Evolutionary conservation across 2,329 filamentous ascomycete genomes (phyloP), one percentile per base, ranked within the genome.

Genomic region (Pseudogymnoascus sp.): DNA sequence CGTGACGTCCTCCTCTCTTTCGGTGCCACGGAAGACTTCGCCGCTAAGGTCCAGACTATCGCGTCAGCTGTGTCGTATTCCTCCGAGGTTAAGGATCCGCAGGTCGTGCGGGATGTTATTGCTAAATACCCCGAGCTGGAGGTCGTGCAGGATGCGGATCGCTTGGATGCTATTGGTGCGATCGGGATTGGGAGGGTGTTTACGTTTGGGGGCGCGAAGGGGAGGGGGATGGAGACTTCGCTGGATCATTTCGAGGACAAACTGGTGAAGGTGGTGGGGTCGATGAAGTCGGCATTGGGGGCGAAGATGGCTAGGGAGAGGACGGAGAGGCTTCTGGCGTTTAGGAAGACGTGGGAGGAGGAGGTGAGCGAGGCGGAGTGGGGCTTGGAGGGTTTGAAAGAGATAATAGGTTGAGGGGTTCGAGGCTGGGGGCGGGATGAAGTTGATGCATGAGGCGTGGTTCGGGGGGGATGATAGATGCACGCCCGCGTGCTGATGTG

Each of bases 81-180:
- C 2, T 82, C 83, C 67, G 93, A 97, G 75, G 78, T 84, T 59
- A 84, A 83, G 69, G 80, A 92, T 70, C 87, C 88, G 0, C 76
- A 75, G 5, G 75, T 77, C 11, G 86, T 91, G 7, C 75, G 75
- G n/a, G 75, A 77, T 1, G 78, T 93, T n/a, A 78, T 96, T n/a
- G 73, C 72, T 5, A 71, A 76, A 31, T 79, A 89, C 72, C 90
- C 90, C 1, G 91, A 95, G 74, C 78, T 95, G 36, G 92, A 85
- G 0, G 84, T 96, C 59, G 91, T 97, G 34, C 93, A 97, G 76
- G 93, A 97, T 75, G 93, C 93, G 3, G 93, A 97, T 77, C 82
- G 93, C 5, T 79, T 97, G n/a, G 93, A 97, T 76, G 90, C 92
- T 3, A 87, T 97, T 60, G 93, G 93, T 0, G 91, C 90, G 0